A percentile compares a stretch with the other conserved stretches of the same genome.
Evolutionary conservation across 2,329 filamentous ascomycete genomes (phyloP).

Genomic region (Talaromyces islandicus): DNA sequence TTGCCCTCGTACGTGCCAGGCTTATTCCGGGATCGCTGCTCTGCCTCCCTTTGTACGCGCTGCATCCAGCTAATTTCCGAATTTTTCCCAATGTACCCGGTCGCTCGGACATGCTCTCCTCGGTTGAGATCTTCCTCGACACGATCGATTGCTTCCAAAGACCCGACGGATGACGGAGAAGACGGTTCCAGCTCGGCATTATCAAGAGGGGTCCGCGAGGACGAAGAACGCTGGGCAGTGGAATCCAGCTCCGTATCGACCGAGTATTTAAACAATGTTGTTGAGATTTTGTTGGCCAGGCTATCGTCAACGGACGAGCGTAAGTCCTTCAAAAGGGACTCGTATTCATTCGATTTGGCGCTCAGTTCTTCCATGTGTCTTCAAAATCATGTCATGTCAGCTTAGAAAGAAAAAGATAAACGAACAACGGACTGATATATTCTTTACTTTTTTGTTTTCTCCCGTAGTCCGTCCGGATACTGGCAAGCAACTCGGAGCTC

Average conservation of each 20-base stretch:
- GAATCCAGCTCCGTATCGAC: conserved; percentile 14
- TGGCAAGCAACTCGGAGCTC: conserved; percentile 31
- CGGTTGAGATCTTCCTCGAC: conserved; percentile 41
- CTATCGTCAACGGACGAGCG: conserved; percentile 23
- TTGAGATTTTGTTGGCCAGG: conserved; percentile 29
- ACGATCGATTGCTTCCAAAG: conserved; percentile 40
- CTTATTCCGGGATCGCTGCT: conserved; percentile 24
- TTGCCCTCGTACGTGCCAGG: conserved; percentile 22
- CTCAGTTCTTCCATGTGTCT: conserved; percentile 30
- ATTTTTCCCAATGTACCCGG: conserved; percentile 41
- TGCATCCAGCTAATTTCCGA: conserved; percentile 44
- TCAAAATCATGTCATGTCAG: background rate
- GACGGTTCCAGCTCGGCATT: conserved; percentile 18
- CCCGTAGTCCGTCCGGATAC: conserved; percentile 36
- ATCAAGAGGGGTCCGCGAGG: conserved; percentile 23
- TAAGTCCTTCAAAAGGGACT: conserved; percentile 33
- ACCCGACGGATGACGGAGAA: conserved; percentile 33
- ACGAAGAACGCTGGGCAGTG: conserved; percentile 21
- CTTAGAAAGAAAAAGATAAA: background rate
- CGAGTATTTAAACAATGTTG: conserved; percentile 31
- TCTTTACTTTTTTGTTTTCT: conserved; percentile 30
- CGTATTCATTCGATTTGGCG: conserved; percentile 30
- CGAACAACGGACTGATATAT: background rate
- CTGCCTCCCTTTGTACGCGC: conserved; percentile 32
- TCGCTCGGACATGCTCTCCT: conserved; percentile 29